phyloP scores from a whole-genome alignment of 208 protist genomes.

The Wallacemonas sp. region DNA sequence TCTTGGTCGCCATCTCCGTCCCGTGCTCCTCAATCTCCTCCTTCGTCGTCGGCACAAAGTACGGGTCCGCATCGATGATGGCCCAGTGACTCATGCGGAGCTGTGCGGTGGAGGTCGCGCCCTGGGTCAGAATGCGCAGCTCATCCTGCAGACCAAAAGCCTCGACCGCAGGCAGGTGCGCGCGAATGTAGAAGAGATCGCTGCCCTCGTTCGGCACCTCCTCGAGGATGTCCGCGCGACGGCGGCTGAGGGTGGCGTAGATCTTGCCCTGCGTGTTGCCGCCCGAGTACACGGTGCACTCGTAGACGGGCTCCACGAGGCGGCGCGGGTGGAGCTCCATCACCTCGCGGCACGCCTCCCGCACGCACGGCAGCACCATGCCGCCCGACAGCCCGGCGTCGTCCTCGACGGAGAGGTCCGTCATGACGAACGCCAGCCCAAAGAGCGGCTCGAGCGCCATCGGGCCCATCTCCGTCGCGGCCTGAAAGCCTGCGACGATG shows the following conservation, averaged over 20 bases:
- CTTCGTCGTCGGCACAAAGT: conserved; percentile 95
- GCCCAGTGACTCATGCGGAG: conserved; percentile 95
- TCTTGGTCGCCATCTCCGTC: conserved; percentile 85
- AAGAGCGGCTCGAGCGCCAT: conserved; percentile 98
- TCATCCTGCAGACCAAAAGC: conserved; percentile 97
- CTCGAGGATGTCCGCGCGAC: conserved; percentile 91
- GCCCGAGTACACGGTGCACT: conserved; percentile 96
- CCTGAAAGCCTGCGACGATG: conserved; percentile 96
- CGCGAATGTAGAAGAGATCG: conserved; percentile 95
- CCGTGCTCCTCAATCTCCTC: conserved; percentile 97
- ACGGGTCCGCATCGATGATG: conserved; percentile 95
- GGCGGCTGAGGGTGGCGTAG: conserved; percentile 87
- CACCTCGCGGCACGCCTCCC: conserved; percentile 92
- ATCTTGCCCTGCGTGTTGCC: conserved; percentile 85
- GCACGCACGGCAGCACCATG: conserved; percentile 94
- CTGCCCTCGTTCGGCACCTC: conserved; percentile 97
- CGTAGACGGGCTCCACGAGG: conserved; percentile 97
- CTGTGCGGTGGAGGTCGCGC: conserved; percentile 94
- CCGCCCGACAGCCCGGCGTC: conserved; percentile 68
- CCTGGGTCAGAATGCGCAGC: conserved; percentile 93
- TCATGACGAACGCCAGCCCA: conserved; percentile 90
- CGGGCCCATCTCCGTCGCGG: conserved; percentile 93
- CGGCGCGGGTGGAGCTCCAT: conserved; percentile 92
- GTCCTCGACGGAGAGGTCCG: conserved; percentile 54
- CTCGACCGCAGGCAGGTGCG: conserved; percentile 96